Conservation (phyloP, 768 basidiomycete species). For the Lactifluus pinguis region DNA sequence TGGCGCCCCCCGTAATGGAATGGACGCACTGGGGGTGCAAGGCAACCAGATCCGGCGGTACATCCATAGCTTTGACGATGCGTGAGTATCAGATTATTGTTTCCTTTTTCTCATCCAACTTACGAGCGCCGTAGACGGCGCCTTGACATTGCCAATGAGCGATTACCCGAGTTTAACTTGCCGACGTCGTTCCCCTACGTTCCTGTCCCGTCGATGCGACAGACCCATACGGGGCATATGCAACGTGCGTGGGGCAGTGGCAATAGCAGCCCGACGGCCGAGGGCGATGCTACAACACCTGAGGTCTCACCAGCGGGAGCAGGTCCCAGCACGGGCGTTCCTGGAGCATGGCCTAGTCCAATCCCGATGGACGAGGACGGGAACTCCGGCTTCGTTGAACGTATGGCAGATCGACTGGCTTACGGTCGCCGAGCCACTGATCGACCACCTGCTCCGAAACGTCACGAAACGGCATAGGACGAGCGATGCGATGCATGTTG, state of each 20-base stretch:
- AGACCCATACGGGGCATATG: conserved; percentile 19
- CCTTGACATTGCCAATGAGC: conserved; percentile 66
- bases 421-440: conserved; percentile 37
- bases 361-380: conserved; percentile 50
- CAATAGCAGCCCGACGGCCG: conserved; percentile 14
- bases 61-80: conserved; percentile 69
- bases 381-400: conserved; percentile 45
- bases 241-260: conserved; percentile 15
- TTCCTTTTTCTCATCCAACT: neutral
- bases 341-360: conserved; percentile 24
- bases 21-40: conserved; percentile 55
- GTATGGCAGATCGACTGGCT: conserved; percentile 55
- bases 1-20: conserved; percentile 26
- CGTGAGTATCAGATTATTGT: conserved; percentile 37
- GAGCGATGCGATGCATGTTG: neutral
- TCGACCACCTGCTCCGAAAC: conserved; percentile 47
- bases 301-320: conserved; percentile 13
- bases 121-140: conserved; percentile 44
- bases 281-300: neutral
- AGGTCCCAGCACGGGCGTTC: conserved; percentile 27
- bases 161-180: conserved; percentile 49
- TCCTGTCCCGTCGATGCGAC: conserved; percentile 56
- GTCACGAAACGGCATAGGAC: conserved; percentile 47
- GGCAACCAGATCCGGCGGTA: conserved; percentile 47
- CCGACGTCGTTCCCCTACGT: conserved; percentile 34